Evolutionary conservation across 75 land plant species (phyloP).

Genomic region (Selaginella moellendorffii): DNA sequence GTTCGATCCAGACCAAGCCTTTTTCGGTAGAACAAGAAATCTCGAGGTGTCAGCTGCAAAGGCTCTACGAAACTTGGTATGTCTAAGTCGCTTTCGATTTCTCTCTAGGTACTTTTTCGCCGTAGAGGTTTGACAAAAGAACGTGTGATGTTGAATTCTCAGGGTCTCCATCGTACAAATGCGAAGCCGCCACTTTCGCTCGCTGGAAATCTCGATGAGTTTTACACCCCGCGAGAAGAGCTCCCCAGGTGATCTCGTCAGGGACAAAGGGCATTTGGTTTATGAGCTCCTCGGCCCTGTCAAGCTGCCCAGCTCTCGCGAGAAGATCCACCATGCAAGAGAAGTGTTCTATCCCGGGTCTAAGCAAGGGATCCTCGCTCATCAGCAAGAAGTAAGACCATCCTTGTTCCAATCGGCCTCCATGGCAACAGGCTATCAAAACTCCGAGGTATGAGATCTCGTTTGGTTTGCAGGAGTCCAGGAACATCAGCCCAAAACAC

Average conservation of each 20-base stretch:
- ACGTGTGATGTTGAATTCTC: conserved; percentile 24
- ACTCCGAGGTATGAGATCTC: conserved; percentile 24
- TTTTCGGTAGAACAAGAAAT: conserved; percentile 39
- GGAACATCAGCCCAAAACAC: conserved; percentile 21
- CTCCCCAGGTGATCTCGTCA: conserved; percentile 25
- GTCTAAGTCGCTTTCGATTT: too few species aligned
- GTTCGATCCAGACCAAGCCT: conserved; percentile 57
- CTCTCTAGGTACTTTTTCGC: too few species aligned
- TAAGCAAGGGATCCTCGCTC: conserved; percentile 16
- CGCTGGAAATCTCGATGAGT: conserved; percentile 15
- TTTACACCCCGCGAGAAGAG: conserved; percentile 25
- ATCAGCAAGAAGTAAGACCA: conserved; percentile 13
- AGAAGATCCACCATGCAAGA: too few species aligned
- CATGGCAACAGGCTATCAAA: conserved; percentile 32
- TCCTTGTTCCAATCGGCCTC: conserved; percentile 29
- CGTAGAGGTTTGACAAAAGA: conserved; percentile 25
- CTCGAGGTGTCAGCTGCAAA: too few species aligned
- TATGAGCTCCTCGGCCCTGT: too few species aligned
- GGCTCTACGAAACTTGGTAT: too few species aligned
- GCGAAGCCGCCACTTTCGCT: conserved; percentile 22
- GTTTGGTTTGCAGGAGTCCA: conserved; percentile 24
- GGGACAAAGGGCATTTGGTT: conserved; percentile 19
- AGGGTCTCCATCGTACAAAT: conserved; percentile 19
- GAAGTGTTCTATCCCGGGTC: conserved; percentile 19
- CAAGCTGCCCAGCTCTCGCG: too few species aligned